Conservation (phyloP, 768 basidiomycete genomes). For the Tulasnella sp. region DNA sequence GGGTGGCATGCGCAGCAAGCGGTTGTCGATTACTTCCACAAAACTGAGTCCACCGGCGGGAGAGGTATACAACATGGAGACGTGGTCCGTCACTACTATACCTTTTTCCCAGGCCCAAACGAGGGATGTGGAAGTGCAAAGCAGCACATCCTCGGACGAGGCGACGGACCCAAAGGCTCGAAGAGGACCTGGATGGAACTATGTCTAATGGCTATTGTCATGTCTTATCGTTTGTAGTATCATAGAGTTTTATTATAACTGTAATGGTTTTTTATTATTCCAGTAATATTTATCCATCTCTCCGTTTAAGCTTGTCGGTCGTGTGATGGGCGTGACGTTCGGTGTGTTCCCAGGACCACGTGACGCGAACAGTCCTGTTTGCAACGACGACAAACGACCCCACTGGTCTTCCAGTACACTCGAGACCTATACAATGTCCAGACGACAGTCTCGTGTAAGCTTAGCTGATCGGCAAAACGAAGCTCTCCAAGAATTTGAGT, state of each 20-base stretch:
- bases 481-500: conserved; percentile 19
- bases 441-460: conserved; percentile 16
- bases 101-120: neutral
- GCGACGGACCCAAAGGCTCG: neutral
- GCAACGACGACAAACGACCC: neutral
- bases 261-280: neutral
- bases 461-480: conserved; percentile 12
- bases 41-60: neutral
- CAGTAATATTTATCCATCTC: neutral
- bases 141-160: neutral
- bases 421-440: neutral
- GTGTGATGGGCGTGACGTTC: neutral
- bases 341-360: neutral
- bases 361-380: conserved; percentile 4
- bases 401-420: neutral
- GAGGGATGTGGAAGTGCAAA: neutral
- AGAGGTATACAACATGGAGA: neutral
- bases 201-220: neutral
- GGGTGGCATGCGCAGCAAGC: neutral
- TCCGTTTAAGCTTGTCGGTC: neutral
- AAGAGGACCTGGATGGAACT: neutral
- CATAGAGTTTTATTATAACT: neutral
- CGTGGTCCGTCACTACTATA: neutral
- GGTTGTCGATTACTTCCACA: neutral
- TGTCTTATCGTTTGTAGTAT: neutral